Base-by-base conservation (phyloP, 176 grass and related monocot species). In the Coix lacrymajobi region DNA sequence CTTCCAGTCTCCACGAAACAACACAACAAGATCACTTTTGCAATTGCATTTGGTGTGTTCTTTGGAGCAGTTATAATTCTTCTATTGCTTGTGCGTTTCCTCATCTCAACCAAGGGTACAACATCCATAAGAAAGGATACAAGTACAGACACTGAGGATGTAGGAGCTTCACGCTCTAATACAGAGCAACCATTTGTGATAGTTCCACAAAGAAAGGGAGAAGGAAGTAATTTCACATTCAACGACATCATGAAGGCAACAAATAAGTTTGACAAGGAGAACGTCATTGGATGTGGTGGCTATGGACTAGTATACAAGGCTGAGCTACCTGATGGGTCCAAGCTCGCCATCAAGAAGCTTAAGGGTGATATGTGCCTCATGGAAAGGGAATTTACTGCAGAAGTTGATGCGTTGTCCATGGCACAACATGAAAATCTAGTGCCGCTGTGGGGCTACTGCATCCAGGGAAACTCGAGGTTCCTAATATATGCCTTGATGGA, bases 11-110 rank as follows among this genome's bases (percentile, higher is more conserved):
- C 22, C 20, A 32, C 1, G 4, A 82, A 71, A 30, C 3, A 13
- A 39, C 20, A 20, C 0, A 86, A 45, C 30, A 82, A 16, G 24
- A 20, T 4, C 15, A 62, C 54, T 0, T 66, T 82, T 54, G 83
- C 57, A 52, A 7, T 89, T 67, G 76, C 62, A 61, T 85, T 85
- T 80, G 51, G 87, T 24, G 68, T 81, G 0, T 84, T 79, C 7
- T 32, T 62, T 44, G 71, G 24, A 16, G 6, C 7, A 1, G 12
- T 40, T 19, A 38, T 17, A 6, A 31, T 78, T 4, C 60, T 62
- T 3, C 4, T 28, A 1, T 44, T 89, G 56, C 29, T 80, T 15
- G 58, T 3, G 1, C 19, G 58, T 36, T 60, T 85, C 60, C 11
- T 62, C 30, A n/a, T n/a, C n/a, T n/a, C n/a, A n/a, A n/a, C n/a